Percentiles rank a stretch among this genome's conserved stretches.
Evolutionary conservation across 2,329 filamentous ascomycete genomes (phyloP).

Genomic region (Cladosporium cucumerinum): DNA sequence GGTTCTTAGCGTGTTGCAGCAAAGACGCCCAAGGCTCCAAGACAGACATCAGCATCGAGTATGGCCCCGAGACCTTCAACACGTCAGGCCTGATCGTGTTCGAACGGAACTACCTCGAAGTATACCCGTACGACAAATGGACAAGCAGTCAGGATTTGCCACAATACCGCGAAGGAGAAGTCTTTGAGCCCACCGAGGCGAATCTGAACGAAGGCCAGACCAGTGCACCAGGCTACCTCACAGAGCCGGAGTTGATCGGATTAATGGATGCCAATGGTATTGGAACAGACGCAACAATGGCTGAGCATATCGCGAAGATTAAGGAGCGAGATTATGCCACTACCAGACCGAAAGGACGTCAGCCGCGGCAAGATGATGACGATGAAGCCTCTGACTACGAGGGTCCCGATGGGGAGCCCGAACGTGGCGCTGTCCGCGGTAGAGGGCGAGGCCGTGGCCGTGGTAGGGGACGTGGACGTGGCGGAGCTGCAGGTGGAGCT

Average conservation of each 20-base stretch:
- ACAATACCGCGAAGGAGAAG: conserved; percentile 72
- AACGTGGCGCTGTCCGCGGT: conserved; percentile 30
- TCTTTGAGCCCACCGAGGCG: conserved; percentile 83
- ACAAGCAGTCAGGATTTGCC: conserved; percentile 81
- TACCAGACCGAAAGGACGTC: conserved; percentile 51
- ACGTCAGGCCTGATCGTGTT: conserved; percentile 81
- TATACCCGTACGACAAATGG: conserved; percentile 97
- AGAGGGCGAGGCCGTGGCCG: conserved; percentile 41
- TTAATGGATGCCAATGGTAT: conserved; percentile 99
- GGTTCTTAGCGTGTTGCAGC: conserved; percentile 93
- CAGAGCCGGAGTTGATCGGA: conserved; percentile 90
- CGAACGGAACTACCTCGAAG: conserved; percentile 88
- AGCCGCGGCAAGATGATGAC: conserved; percentile 32
- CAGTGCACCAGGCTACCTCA: conserved; percentile 76
- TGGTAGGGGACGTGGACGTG: conserved; percentile 39
- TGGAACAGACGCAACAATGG: conserved; percentile 98
- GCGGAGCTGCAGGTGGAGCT: conserved; percentile 49
- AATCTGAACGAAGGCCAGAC: conserved; percentile 91
- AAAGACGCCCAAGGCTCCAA: conserved; percentile 85
- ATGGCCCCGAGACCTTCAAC: conserved; percentile 78
- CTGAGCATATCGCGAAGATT: conserved; percentile 95
- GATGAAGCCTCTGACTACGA: conserved; percentile 34
- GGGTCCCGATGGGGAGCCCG: conserved; percentile 36
- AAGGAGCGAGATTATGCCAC: conserved; percentile 84
- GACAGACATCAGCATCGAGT: conserved; percentile 79